Conservation (phyloP, 768 basidiomycete species). For the Nidularia pulvinata region DNA sequence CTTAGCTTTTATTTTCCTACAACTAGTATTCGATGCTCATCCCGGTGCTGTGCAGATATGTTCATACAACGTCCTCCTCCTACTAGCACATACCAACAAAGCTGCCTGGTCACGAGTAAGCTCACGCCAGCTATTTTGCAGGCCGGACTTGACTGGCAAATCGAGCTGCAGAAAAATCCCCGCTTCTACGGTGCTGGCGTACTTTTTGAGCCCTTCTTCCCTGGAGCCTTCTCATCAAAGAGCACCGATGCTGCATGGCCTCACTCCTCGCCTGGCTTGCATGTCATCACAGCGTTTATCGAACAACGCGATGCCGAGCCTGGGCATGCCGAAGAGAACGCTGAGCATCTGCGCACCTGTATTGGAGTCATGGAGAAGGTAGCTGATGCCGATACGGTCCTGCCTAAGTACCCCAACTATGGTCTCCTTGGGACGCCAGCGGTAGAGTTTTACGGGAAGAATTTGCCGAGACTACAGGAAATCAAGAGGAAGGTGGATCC, state of each 20-base stretch:
- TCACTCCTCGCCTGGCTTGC: not conserved
- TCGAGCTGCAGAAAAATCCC: not conserved
- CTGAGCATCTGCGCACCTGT: not conserved
- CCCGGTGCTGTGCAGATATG: not conserved
- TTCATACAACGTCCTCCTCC: not conserved
- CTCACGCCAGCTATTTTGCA: not conserved
- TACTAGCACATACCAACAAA: not conserved
- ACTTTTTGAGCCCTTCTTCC: not conserved
- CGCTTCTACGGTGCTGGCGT: not conserved
- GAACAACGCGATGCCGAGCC: not conserved
- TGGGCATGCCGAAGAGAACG: not conserved
- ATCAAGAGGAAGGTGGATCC: not conserved
- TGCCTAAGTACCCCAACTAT: not conserved
- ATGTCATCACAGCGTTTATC: not conserved
- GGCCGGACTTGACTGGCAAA: not conserved
- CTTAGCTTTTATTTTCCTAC: not conserved
- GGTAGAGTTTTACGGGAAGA: not conserved
- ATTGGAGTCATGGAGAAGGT: not conserved
- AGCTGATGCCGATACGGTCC: not conserved
- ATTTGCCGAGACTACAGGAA: not conserved
- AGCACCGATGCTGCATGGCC: not conserved
- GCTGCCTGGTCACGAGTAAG: not conserved
- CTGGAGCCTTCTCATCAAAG: not conserved
- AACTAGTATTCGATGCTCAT: not conserved
- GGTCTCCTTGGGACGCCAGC: not conserved